These are phyloP conservation scores for Nissolia schottii DNA, from an alignment of 306 rosid genomes.

Conservation along the genomic window DNA sequence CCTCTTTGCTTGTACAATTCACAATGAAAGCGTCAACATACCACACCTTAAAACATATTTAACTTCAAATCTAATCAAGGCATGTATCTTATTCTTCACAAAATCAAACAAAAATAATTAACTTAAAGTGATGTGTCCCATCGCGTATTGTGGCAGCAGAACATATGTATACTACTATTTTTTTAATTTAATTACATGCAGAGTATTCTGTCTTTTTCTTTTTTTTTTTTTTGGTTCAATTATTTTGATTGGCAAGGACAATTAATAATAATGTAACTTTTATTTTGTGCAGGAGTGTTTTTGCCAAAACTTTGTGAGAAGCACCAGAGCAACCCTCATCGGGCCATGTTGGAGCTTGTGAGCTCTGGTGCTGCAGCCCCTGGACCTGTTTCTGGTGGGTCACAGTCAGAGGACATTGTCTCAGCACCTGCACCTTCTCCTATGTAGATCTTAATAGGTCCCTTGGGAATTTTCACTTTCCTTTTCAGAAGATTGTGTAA, in stretches of 20 bases:
- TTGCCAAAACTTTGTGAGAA: slow-evolving; percentile 65
- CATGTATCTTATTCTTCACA: slow-evolving; percentile 9
- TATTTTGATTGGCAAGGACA: too few relatives aligned
- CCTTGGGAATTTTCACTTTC: background rate
- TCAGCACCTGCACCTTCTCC: slow-evolving; percentile 30
- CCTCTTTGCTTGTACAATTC: background rate
- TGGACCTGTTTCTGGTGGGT: slow-evolving; percentile 22
- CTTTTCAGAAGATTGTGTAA: background rate
- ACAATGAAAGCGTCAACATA: slow-evolving; percentile 5
- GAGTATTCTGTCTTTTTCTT: background rate
- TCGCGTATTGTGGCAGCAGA: background rate
- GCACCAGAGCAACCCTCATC: slow-evolving; percentile 52
- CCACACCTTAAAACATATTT: slow-evolving; percentile 6
- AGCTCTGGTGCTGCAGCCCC: slow-evolving; percentile 56
- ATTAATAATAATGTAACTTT: background rate
- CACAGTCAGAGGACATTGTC: slow-evolving; percentile 17
- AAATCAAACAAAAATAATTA: background rate
- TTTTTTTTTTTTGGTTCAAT: background rate
- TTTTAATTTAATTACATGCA: background rate
- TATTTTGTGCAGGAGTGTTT: slow-evolving; percentile 49
- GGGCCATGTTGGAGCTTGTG: slow-evolving; percentile 58
- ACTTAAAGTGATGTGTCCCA: background rate
- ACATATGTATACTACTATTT: background rate
- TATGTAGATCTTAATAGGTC: background rate
- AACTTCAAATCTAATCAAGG: slow-evolving; percentile 26